Percentiles rank a stretch among this genome's conserved stretches.
Evolutionary conservation across 2,329 filamentous ascomycete species (phyloP).

Genomic region (Dactylellina cionopaga): DNA sequence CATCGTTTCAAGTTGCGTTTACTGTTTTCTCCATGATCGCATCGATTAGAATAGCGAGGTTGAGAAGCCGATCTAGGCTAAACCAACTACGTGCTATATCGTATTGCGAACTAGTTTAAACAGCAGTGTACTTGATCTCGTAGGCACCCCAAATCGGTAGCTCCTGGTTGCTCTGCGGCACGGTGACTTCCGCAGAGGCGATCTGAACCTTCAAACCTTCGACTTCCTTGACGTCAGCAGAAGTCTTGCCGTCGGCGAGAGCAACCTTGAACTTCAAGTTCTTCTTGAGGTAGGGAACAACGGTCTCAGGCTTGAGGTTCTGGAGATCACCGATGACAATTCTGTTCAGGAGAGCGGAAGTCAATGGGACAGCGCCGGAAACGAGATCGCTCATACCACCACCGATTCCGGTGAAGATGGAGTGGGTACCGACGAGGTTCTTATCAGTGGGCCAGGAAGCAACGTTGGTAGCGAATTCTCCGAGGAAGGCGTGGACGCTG

Average conservation of each 20-base stretch:
- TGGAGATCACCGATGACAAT: constrained; percentile 58
- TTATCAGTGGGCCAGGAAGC: constrained; percentile 59
- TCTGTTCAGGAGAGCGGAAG: constrained; percentile 59
- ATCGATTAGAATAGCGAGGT: too few species aligned
- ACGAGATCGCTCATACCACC: constrained; percentile 57
- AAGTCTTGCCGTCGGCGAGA: constrained; percentile 34
- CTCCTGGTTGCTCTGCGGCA: constrained; percentile 52
- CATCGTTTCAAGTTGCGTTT: too few species aligned
- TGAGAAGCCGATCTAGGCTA: too few species aligned
- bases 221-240: constrained; percentile 54
- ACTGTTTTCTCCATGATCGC: too few species aligned
- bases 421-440: constrained; percentile 62
- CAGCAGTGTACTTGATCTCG: constrained; percentile 56
- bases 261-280: constrained; percentile 58
- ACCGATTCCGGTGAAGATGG: constrained; percentile 59
- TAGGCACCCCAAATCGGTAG: constrained; percentile 57
- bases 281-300: constrained; percentile 58
- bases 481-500: constrained; percentile 60
- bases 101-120: too few species aligned
- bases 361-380: constrained; percentile 62
- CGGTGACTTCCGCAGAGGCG: constrained; percentile 56
- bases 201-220: constrained; percentile 57
- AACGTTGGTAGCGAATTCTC: constrained; percentile 57
- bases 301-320: constrained; percentile 57
- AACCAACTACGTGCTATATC: too few species aligned